phyloP scores from a whole-genome alignment of 2,329 filamentous ascomycete species.

The Fusarium burgessii region DNA sequence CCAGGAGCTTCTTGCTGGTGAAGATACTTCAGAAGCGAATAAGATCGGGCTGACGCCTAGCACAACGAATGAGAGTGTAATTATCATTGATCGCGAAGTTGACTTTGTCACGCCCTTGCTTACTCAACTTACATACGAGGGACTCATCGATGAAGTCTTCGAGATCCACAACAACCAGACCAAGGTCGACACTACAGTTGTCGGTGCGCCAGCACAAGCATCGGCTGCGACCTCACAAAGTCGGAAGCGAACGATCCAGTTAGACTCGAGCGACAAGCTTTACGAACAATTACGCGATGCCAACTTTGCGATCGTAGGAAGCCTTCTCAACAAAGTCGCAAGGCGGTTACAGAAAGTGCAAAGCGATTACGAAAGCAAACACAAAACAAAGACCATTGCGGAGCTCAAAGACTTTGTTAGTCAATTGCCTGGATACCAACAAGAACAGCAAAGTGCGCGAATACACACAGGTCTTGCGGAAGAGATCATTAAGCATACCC shows the following conservation, averaged over 20 bases:
- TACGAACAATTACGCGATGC: conserved; percentile 89
- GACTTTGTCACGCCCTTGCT: conserved; percentile 93
- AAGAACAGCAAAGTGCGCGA: conserved; percentile 92
- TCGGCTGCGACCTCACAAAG: conserved; percentile 68
- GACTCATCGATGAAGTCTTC: conserved; percentile 92
- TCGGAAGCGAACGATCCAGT: conserved; percentile 85
- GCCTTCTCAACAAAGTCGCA: conserved; percentile 89
- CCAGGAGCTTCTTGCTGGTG: conserved; percentile 85
- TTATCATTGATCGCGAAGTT: conserved; percentile 95
- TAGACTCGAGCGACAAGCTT: conserved; percentile 90
- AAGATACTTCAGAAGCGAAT: conserved; percentile 72
- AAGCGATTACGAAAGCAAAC: conserved; percentile 89
- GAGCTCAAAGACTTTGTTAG: conserved; percentile 96
- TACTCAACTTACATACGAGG: conserved; percentile 96
- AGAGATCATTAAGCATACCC: conserved; percentile 93
- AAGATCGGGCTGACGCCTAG: conserved; percentile 83
- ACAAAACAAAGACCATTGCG: conserved; percentile 86
- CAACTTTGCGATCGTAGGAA: conserved; percentile 95
- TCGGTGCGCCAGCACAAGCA: conserved; percentile 78
- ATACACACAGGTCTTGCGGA: conserved; percentile 92
- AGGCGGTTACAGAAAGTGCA: conserved; percentile 85
- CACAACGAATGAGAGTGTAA: conserved; percentile 86
- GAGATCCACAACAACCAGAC: conserved; percentile 92
- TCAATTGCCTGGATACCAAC: conserved; percentile 90
- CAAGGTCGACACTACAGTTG: conserved; percentile 90